These are phyloP conservation scores for Neoboletus magnificus DNA, from an alignment of 768 basidiomycete species.

Conservation along the genomic window DNA sequence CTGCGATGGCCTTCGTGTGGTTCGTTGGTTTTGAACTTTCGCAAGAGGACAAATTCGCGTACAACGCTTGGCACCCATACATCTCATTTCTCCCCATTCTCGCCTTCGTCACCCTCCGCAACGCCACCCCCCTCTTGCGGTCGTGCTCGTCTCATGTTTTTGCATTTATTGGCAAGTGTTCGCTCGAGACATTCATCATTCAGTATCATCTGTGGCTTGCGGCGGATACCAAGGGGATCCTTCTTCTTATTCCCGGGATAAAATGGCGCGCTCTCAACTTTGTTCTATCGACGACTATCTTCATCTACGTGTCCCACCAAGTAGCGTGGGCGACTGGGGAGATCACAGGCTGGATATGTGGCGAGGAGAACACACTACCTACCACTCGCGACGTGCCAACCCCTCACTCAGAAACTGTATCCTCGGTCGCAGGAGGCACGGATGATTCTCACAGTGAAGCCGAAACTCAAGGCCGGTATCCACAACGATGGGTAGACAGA, in stretches of 20 bases:
- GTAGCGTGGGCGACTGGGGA: slow-evolving; percentile 74
- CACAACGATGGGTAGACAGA: slow-evolving; percentile 50
- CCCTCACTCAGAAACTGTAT: slow-evolving; percentile 10
- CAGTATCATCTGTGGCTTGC: slow-evolving; percentile 89
- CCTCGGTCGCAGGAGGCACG: neutral
- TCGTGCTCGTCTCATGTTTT: slow-evolving; percentile 67
- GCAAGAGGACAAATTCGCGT: slow-evolving; percentile 76
- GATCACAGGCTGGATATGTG: slow-evolving; percentile 60
- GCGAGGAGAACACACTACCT: slow-evolving; percentile 26
- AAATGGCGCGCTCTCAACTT: slow-evolving; percentile 76
- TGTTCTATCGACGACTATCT: slow-evolving; percentile 68
- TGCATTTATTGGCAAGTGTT: slow-evolving; percentile 81
- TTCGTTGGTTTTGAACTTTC: slow-evolving; percentile 80
- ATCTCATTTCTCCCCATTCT: slow-evolving; percentile 78
- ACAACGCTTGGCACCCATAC: slow-evolving; percentile 84
- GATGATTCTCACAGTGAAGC: slow-evolving; percentile 25
- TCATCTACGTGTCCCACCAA: slow-evolving; percentile 76
- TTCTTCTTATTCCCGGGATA: slow-evolving; percentile 75
- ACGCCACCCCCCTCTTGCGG: slow-evolving; percentile 67
- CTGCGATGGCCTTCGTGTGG: slow-evolving; percentile 60
- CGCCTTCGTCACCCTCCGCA: slow-evolving; percentile 73
- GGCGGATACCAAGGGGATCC: slow-evolving; percentile 76
- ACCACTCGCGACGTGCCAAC: slow-evolving; percentile 12
- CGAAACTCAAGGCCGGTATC: slow-evolving; percentile 37
- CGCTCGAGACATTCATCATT: slow-evolving; percentile 88